phyloP scores from a whole-genome alignment of 345 rosid genomes.

The Citrus medica region DNA sequence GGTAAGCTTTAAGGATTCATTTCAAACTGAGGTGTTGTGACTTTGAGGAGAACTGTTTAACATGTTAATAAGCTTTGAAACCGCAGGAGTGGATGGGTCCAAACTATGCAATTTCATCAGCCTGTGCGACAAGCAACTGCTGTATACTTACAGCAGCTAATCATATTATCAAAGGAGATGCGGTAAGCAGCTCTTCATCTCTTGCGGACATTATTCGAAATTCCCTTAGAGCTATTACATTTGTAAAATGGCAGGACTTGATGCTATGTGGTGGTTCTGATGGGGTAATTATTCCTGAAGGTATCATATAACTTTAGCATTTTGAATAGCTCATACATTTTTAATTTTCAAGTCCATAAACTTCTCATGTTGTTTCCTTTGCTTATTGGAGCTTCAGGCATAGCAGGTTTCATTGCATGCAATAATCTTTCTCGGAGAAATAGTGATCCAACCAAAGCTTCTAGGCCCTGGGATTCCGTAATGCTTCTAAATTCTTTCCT shows the following conservation, averaged over 20 bases:
- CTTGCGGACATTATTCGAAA: no score
- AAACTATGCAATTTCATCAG: slow-evolving; percentile 56
- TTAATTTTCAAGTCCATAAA: not conserved
- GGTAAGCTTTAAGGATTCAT: slow-evolving; percentile 17
- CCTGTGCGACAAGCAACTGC: slow-evolving; percentile 61
- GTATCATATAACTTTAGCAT: slow-evolving; percentile 11
- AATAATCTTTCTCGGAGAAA: slow-evolving; percentile 50
- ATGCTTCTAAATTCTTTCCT: not conserved
- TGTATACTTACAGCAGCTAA: slow-evolving; percentile 61
- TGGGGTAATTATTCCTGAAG: slow-evolving; percentile 48
- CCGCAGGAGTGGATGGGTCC: slow-evolving; percentile 75
- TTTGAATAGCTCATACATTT: no score
- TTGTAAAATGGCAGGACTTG: slow-evolving; percentile 30
- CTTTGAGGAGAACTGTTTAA: not conserved
- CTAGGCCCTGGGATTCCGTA: slow-evolving; percentile 64
- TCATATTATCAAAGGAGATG: slow-evolving; percentile 55
- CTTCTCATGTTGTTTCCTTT: not conserved
- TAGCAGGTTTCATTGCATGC: slow-evolving; percentile 59
- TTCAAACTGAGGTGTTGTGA: not conserved
- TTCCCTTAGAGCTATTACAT: not conserved
- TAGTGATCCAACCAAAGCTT: slow-evolving; percentile 54
- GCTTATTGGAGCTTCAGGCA: slow-evolving; percentile 26
- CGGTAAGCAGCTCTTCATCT: slow-evolving; percentile 32
- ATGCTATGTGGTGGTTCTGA: slow-evolving; percentile 70
- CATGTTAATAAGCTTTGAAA: not conserved